Conservation (phyloP, 352 stramenopile species). For the Aphanomyces euteiches region DNA sequence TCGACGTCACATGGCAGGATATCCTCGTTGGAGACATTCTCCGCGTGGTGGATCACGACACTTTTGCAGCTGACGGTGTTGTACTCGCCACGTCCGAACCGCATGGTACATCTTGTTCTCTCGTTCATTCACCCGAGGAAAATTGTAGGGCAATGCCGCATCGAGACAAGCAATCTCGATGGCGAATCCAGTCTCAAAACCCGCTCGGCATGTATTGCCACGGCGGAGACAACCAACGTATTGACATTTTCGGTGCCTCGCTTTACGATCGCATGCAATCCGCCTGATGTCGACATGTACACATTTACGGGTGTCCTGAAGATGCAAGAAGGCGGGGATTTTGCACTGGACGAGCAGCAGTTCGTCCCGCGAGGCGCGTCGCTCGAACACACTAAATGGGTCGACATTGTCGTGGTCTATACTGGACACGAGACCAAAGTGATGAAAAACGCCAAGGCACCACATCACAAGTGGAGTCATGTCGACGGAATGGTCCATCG, state of each 20-base stretch:
- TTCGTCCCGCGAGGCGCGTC: slow-evolving; percentile 67
- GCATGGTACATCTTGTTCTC: slow-evolving; percentile 43
- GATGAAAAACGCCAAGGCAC: slow-evolving; percentile 81
- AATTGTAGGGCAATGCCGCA: slow-evolving; percentile 58
- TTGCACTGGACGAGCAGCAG: slow-evolving; percentile 70
- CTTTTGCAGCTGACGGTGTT: slow-evolving; percentile 90
- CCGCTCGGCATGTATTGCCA: slow-evolving; percentile 26
- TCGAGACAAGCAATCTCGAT: slow-evolving; percentile 81
- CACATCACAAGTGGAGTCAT: slow-evolving; percentile 79
- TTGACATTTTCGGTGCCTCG: slow-evolving; percentile 36
- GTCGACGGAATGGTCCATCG: slow-evolving; percentile 76
- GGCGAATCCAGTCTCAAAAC: slow-evolving; percentile 76
- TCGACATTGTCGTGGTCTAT: slow-evolving; percentile 67
- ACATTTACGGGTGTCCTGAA: slow-evolving; percentile 70
- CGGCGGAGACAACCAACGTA: no score
- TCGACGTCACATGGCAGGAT: slow-evolving; percentile 57
- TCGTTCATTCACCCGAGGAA: not conserved
- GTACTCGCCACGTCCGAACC: slow-evolving; percentile 82
- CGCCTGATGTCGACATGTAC: slow-evolving; percentile 73
- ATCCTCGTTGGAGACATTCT: slow-evolving; percentile 87
- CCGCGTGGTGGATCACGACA: slow-evolving; percentile 73
- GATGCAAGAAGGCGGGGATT: slow-evolving; percentile 46
- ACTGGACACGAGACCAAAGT: slow-evolving; percentile 88
- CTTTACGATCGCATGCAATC: slow-evolving; percentile 74
- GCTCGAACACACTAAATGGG: slow-evolving; percentile 80